phyloP scores from a whole-genome alignment of 2,329 filamentous ascomycete genomes.

The Paramyrothecium sp. region DNA sequence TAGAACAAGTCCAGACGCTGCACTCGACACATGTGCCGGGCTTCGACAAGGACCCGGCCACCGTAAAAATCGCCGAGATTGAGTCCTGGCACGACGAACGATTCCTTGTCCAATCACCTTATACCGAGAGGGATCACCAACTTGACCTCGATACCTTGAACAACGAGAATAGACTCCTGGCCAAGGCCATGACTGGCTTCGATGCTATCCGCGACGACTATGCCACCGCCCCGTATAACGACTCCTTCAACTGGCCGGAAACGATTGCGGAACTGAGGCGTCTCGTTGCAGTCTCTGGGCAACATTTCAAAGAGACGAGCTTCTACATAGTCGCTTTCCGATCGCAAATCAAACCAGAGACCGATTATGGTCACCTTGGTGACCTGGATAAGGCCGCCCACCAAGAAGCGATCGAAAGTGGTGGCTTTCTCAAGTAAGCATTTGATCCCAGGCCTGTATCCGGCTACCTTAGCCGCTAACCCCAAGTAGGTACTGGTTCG shows the following conservation, averaged over 20 bases:
- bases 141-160: conserved; percentile 70
- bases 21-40: conserved; percentile 18
- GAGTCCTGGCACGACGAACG: conserved; percentile 16
- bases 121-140: conserved; percentile 67
- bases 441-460: background rate
- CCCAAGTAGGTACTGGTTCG: conserved; percentile 77
- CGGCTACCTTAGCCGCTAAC: conserved; percentile 13
- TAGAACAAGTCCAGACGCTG: conserved; percentile 18
- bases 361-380: conserved; percentile 67
- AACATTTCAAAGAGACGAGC: conserved; percentile 56
- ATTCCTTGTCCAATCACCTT: conserved; percentile 69
- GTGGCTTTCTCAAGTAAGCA: conserved; percentile 75
- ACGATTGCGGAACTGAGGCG: conserved; percentile 58
- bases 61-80: conserved; percentile 23
- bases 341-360: conserved; percentile 66
- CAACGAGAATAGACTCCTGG: conserved; percentile 65
- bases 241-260: conserved; percentile 74
- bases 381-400: conserved; percentile 77
- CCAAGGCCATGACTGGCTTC: conserved; percentile 67
- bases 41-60: conserved; percentile 19
- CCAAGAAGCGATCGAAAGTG: conserved; percentile 73
- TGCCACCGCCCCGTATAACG: conserved; percentile 70
- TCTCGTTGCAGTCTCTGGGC: conserved; percentile 44
- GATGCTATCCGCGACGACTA: conserved; percentile 66
- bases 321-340: conserved; percentile 89